A percentile compares a stretch with the other conserved stretches of the same genome.
Conservation (phyloP, 2,329 filamentous ascomycete genomes). For the Botrytis paeoniae region DNA sequence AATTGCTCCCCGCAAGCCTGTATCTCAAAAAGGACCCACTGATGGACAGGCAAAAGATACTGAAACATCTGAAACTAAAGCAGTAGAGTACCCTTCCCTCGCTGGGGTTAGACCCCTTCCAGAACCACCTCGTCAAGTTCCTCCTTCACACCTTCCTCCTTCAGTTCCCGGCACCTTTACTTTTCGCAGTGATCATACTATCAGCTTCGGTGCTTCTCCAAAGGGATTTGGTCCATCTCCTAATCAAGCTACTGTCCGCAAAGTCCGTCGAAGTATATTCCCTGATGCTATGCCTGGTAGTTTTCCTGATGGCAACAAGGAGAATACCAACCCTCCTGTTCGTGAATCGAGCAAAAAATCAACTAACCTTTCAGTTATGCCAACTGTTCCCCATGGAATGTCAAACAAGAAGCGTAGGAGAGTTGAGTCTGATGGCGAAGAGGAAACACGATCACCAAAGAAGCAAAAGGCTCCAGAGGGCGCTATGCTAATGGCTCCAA, state of each 20-base stretch:
- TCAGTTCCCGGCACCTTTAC: conserved; percentile 58
- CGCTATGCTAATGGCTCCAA: conserved; percentile 35
- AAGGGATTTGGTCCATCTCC: conserved; percentile 55
- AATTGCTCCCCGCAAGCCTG: conserved; percentile 1
- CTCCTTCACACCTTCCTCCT: conserved; percentile 22
- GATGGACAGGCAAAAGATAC: neutral
- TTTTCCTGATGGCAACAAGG: conserved; percentile 55
- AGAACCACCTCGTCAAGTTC: conserved; percentile 24
- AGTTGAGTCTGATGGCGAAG: conserved; percentile 55
- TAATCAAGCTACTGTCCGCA: conserved; percentile 60
- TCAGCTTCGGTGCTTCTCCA: conserved; percentile 50
- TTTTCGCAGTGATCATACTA: conserved; percentile 64
- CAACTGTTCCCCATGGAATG: conserved; percentile 58
- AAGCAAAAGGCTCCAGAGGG: conserved; percentile 48
- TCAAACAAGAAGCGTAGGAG: conserved; percentile 64
- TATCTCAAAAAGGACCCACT: neutral
- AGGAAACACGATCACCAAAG: conserved; percentile 55
- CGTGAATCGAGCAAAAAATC: conserved; percentile 4
- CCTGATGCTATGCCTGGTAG: conserved; percentile 52
- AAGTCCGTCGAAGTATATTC: conserved; percentile 53
- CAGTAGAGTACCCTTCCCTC: conserved; percentile 36
- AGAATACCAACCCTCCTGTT: conserved; percentile 45
- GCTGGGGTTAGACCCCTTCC: conserved; percentile 31
- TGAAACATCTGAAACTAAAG: neutral
- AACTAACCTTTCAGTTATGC: conserved; percentile 10